Evolutionary conservation across 495 filamentous ascomycete genomes (phyloP).

Genomic region (Penicillium bialowiezense): DNA sequence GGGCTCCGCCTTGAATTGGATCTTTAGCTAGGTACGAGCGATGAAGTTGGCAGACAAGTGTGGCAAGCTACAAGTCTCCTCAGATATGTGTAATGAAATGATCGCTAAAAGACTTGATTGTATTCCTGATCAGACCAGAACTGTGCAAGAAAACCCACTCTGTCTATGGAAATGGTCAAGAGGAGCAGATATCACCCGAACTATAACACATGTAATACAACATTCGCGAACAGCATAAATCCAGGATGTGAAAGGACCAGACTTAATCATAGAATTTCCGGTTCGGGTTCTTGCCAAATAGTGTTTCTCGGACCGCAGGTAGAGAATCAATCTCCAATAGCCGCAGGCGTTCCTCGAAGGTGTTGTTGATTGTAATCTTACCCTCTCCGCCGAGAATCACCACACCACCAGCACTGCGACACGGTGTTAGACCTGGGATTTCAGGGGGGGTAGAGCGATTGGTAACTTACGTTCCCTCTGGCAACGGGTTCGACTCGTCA

Average conservation of each 20-base stretch:
- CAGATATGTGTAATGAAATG: constrained; percentile 30
- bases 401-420: constrained; percentile 75
- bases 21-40: too few relatives aligned
- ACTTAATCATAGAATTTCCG: constrained; percentile 88
- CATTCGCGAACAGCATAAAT: constrained; percentile 13
- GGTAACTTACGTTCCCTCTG: constrained; percentile 77
- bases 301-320: constrained; percentile 74
- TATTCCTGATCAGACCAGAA: constrained; percentile 16
- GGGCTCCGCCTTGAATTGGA: too few relatives aligned
- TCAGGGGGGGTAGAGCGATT: not conserved
- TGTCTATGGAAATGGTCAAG: constrained; percentile 18
- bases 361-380: constrained; percentile 99
- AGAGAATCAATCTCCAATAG: constrained; percentile 80
- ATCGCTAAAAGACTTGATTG: constrained; percentile 27
- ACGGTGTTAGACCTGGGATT: constrained; percentile 8
- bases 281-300: constrained; percentile 92
- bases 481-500: constrained; percentile 75
- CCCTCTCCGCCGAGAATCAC: constrained; percentile 75
- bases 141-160: constrained; percentile 20
- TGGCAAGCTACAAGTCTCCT: constrained; percentile 29
- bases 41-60: constrained; percentile 5
- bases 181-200: constrained; percentile 17
- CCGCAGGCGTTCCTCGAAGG: constrained; percentile 85
- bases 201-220: constrained; percentile 25
- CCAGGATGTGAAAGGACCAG: constrained; percentile 1